phyloP scores from a whole-genome alignment of 768 basidiomycete species.

The Mycena polygramma region DNA sequence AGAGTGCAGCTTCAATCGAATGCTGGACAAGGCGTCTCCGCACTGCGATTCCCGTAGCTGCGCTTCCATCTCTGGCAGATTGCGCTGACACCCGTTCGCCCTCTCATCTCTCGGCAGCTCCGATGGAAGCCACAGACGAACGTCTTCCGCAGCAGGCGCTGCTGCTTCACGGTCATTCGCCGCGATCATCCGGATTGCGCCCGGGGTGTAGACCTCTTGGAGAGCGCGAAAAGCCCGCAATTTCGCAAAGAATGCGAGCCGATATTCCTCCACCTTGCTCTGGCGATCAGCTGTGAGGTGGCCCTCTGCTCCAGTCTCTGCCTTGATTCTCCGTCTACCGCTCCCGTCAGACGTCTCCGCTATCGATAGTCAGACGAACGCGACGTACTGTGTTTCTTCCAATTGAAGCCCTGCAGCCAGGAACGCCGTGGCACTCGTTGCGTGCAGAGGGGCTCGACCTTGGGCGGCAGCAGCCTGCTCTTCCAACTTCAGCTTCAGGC shows the following conservation, averaged over 20 bases:
- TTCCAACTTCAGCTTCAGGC: too few relatives aligned
- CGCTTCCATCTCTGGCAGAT: not conserved
- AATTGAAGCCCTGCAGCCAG: too few relatives aligned
- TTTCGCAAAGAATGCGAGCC: too few relatives aligned
- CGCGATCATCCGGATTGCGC: not conserved
- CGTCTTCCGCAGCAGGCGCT: not conserved
- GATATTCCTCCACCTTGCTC: constrained; percentile 8
- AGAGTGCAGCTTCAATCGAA: constrained; percentile 11
- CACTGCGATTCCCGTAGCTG: not conserved
- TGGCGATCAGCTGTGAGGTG: constrained; percentile 12
- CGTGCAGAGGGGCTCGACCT: too few relatives aligned
- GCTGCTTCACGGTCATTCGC: not conserved
- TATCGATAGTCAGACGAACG: too few relatives aligned
- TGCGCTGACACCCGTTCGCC: not conserved
- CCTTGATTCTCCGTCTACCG: too few relatives aligned
- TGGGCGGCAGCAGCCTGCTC: too few relatives aligned
- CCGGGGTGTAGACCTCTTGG: not conserved
- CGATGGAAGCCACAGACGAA: not conserved
- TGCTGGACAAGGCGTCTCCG: not conserved
- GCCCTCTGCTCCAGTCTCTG: not conserved
- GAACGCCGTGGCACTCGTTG: too few relatives aligned
- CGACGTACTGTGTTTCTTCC: too few relatives aligned
- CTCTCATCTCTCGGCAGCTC: not conserved
- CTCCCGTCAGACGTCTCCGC: too few relatives aligned
- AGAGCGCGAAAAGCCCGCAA: too few relatives aligned